These are phyloP conservation scores for Alternaria sp. DNA, from an alignment of 2,329 filamentous ascomycete genomes.

Conservation along the genomic window DNA sequence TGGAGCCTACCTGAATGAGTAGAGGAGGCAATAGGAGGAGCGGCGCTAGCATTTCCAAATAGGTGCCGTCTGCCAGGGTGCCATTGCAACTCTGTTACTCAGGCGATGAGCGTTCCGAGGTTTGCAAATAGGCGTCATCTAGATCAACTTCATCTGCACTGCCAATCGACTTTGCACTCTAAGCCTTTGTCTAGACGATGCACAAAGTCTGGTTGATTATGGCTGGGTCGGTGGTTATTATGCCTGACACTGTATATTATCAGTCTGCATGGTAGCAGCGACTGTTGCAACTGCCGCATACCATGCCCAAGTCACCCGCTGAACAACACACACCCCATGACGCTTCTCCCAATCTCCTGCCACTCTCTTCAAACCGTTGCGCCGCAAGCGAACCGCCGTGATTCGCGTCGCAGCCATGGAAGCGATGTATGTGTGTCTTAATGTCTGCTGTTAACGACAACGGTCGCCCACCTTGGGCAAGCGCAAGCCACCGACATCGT, in stretches of 20 bases:
- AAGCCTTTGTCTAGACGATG: background rate
- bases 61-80: conserved; percentile 21
- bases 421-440: conserved; percentile 13
- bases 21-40: conserved; percentile 3
- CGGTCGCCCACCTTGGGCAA: conserved; percentile 17
- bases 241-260: background rate
- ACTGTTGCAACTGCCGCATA: conserved; percentile 1
- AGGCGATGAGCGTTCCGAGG: conserved; percentile 5
- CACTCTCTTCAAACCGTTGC: background rate
- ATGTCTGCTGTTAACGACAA: conserved; percentile 11
- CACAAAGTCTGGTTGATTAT: background rate
- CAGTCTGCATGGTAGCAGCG: background rate
- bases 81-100: conserved; percentile 21
- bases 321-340: background rate
- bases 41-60: conserved; percentile 24
- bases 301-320: background rate
- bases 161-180: background rate
- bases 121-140: background rate
- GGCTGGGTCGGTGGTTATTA: background rate
- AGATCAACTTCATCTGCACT: background rate
- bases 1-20: background rate
- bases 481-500: conserved; percentile 29
- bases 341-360: conserved; percentile 1
- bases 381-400: conserved; percentile 3
- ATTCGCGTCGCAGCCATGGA: background rate